A percentile compares a stretch with the other conserved stretches of the same genome.
These are phyloP conservation scores for Phylloporus sp. DNA, from an alignment of 768 basidiomycete genomes.

Conservation along the genomic window DNA sequence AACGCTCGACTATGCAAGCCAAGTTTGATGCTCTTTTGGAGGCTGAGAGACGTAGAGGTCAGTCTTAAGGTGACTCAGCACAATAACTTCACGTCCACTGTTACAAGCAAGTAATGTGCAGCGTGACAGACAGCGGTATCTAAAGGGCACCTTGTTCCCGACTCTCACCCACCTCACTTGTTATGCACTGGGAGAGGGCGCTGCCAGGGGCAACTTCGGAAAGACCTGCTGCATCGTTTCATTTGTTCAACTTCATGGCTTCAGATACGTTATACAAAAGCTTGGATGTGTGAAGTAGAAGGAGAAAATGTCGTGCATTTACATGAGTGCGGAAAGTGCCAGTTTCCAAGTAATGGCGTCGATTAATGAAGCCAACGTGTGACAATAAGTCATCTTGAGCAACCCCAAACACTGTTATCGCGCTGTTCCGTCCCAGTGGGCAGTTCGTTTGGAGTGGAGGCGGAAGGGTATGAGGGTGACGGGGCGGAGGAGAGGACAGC, in stretches of 20 bases:
- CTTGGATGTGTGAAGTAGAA: too few species aligned
- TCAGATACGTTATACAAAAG: too few species aligned
- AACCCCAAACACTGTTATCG: constrained; percentile 6
- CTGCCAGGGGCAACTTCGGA: too few species aligned
- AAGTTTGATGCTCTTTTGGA: constrained; percentile 58
- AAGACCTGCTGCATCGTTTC: too few species aligned
- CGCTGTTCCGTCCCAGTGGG: constrained; percentile 4
- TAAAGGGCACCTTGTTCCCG: too few species aligned
- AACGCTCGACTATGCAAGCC: constrained; percentile 47
- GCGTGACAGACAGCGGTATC: background rate
- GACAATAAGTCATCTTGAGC: constrained; percentile 4
- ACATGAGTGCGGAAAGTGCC: too few species aligned
- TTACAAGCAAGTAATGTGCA: background rate
- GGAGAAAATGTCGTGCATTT: too few species aligned
- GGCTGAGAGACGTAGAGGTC: constrained; percentile 43
- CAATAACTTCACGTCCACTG: background rate
- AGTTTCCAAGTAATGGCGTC: too few species aligned
- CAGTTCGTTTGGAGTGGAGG: constrained; percentile 7
- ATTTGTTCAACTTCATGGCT: too few species aligned
- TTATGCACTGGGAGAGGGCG: too few species aligned
- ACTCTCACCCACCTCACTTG: too few species aligned
- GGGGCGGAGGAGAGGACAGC: background rate
- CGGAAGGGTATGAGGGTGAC: constrained; percentile 3
- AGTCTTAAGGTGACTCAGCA: constrained; percentile 19
- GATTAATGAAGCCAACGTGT: constrained; percentile 2